phyloP scores from a whole-genome alignment of 2,329 filamentous ascomycete genomes.

The Fusarium zealandicum region DNA sequence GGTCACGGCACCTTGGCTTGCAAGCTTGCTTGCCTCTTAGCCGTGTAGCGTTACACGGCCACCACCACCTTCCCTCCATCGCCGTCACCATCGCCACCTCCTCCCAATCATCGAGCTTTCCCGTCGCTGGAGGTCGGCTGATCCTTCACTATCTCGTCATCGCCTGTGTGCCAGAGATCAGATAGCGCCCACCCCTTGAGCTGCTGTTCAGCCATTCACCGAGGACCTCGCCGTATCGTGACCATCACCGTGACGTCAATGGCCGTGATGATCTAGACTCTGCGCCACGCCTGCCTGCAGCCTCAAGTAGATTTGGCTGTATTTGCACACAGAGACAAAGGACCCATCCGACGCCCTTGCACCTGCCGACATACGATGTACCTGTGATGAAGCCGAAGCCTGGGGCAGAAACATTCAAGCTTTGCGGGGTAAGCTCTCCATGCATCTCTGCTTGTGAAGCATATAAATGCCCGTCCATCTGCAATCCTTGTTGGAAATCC shows the following conservation, averaged over 20 bases:
- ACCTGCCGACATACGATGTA: constrained; percentile 6
- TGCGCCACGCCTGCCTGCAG: constrained; percentile 23
- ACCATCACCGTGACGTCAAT: constrained; percentile 44
- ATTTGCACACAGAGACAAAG: constrained; percentile 5
- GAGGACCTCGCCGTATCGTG: constrained; percentile 26
- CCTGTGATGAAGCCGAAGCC: constrained; percentile 3
- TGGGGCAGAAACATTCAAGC: constrained; percentile 19
- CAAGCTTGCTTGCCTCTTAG: constrained; percentile 20
- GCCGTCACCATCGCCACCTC: constrained; percentile 7
- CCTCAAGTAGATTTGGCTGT: constrained; percentile 10
- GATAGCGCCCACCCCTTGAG: constrained; percentile 20
- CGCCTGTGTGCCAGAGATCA: constrained; percentile 7
- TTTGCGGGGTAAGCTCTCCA: constrained; percentile 41
- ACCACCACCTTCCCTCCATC: constrained; percentile 11
- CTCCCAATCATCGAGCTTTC: constrained; percentile 24
- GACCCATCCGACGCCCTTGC: neutral
- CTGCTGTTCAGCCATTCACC: constrained; percentile 10
- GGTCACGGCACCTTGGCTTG: constrained; percentile 29
- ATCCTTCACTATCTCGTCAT: constrained; percentile 29
- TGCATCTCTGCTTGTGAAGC: constrained; percentile 9
- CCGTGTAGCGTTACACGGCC: constrained; percentile 25
- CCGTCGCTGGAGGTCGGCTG: constrained; percentile 18
- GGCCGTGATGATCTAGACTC: constrained; percentile 29
- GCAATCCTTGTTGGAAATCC: neutral
- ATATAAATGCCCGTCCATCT: constrained; percentile 27